These are phyloP conservation scores for Pseudogymnoascus destructans DNA, from an alignment of 2,329 filamentous ascomycete genomes.

Conservation along the genomic window DNA sequence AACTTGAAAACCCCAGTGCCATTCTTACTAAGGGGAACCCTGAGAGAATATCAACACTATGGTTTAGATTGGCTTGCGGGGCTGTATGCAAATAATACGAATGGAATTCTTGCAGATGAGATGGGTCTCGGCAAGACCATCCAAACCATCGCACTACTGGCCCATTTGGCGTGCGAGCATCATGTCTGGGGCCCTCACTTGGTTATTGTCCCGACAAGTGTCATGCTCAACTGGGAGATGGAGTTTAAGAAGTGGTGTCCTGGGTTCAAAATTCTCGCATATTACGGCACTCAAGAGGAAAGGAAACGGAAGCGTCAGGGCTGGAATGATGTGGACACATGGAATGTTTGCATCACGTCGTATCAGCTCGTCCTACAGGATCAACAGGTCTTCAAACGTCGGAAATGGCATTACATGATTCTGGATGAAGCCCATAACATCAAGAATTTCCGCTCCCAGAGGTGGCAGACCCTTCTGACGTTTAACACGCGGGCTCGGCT, in stretches of 20 bases:
- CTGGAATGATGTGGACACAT: slow-evolving; percentile 85
- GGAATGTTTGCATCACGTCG: slow-evolving; percentile 96
- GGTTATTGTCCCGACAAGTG: slow-evolving; percentile 91
- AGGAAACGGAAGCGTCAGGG: slow-evolving; percentile 80
- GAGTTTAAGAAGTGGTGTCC: slow-evolving; percentile 99
- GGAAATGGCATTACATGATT: slow-evolving; percentile 95
- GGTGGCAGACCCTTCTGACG: slow-evolving; percentile 89
- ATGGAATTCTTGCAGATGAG: slow-evolving; percentile 92
- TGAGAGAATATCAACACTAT: slow-evolving; percentile 92
- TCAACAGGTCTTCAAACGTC: slow-evolving; percentile 81
- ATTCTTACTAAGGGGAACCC: slow-evolving; percentile 69
- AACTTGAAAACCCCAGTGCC: slow-evolving; percentile 58
- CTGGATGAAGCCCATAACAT: slow-evolving; percentile 98
- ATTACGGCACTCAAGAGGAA: slow-evolving; percentile 90
- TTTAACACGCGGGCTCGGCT: slow-evolving; percentile 85
- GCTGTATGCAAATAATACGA: slow-evolving; percentile 82
- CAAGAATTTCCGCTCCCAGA: slow-evolving; percentile 96
- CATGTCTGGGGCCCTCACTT: slow-evolving; percentile 93
- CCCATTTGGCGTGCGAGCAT: slow-evolving; percentile 80
- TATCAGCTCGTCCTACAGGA: slow-evolving; percentile 95
- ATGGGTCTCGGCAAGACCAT: slow-evolving; percentile 99
- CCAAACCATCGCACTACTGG: slow-evolving; percentile 87
- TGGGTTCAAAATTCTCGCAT: slow-evolving; percentile 93
- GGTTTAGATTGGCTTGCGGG: slow-evolving; percentile 96
- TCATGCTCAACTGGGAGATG: slow-evolving; percentile 99